Evolutionary conservation across 345 rosid genomes (phyloP), one percentile per base, ranked within the genome.

Genomic region (Boechera divaricarpa): DNA sequence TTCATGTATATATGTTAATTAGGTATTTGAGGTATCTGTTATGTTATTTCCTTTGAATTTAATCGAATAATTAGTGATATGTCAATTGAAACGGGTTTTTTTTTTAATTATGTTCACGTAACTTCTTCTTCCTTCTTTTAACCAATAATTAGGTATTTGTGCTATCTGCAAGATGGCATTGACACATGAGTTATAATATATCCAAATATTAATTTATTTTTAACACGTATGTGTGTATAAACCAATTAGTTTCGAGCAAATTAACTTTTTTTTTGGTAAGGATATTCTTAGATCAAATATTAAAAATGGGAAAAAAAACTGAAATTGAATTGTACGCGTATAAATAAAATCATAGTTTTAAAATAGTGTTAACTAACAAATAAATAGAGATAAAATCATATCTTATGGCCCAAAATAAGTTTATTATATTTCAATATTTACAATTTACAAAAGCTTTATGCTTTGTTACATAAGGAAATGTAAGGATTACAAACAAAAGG

Each of bases 391-490:
- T 48, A 35, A 6, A 48, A 48, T 47, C 42, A 33, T 64, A 24
- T 28, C 9, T 4, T 65, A 47, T 2, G 39, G n/a, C 39, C 18
- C 32, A 67, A 29, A 9, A 47, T 12, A 58, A 18, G 51, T 67
- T 57, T 67, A 67, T 58, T 36, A 59, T 59, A 49, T 16, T 45
- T 58, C 61, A 49, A 18, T 44, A 60, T 67, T 42, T 67, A 58
- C 79, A 75, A 38, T 67, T 67, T 28, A 75, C 79, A 58, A 5
- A 53, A 52, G 54, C 12, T 48, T n/a, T 52, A 70, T 32, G 57
- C 74, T 3, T 36, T 10, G 69, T 28, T 9, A 36, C 76, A 61
- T 31, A 26, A 35, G 42, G 18, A 53, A 38, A 63, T 9, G 54
- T 26, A 73, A 63, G 7, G 24, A 11, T 44, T 74, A 65, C 59